A percentile compares a stretch with the other conserved stretches of the same genome.
These are phyloP conservation scores for Trypanosoma caninum DNA, from an alignment of 208 protist species.

Conservation along the genomic window DNA sequence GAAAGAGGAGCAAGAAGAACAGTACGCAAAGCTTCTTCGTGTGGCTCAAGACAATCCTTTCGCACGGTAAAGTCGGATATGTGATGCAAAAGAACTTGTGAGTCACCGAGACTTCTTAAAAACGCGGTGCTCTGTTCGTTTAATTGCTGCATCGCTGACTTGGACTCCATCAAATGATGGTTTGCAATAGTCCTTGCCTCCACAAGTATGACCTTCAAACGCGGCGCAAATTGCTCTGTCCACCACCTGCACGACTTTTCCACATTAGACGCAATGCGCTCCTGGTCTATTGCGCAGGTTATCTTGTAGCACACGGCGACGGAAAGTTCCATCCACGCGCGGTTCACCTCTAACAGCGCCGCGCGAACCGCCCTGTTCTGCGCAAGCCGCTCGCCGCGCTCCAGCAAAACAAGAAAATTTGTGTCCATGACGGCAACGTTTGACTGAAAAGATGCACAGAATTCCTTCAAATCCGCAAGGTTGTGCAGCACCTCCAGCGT, in stretches of 20 bases:
- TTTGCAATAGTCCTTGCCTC: conserved; percentile 21
- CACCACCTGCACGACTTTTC: conserved; percentile 48
- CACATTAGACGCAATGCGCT: conserved; percentile 35
- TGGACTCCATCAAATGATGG: neutral
- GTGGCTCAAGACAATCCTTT: conserved; percentile 59
- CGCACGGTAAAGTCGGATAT: conserved; percentile 68
- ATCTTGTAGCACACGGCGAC: conserved; percentile 66
- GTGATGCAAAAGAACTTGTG: conserved; percentile 60
- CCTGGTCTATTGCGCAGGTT: conserved; percentile 28
- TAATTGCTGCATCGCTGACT: conserved; percentile 25
- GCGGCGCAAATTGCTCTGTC: conserved; percentile 23
- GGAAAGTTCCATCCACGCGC: conserved; percentile 62
- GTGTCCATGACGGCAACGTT: conserved; percentile 85
- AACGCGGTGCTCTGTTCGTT: conserved; percentile 20
- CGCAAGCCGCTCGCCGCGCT: conserved; percentile 60
- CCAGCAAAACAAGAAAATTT: conserved; percentile 82
- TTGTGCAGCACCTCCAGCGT: conserved; percentile 50
- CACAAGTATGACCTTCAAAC: conserved; percentile 19
- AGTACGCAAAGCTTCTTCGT: conserved; percentile 49
- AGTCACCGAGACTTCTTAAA: conserved; percentile 39
- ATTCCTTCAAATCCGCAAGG: conserved; percentile 55
- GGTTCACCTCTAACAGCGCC: conserved; percentile 69
- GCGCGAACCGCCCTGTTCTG: conserved; percentile 51
- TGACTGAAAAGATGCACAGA: conserved; percentile 60
- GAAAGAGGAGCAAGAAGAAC: conserved; percentile 58